Conservation (phyloP, 306 rosid species). For the Cajanus cajan region DNA sequence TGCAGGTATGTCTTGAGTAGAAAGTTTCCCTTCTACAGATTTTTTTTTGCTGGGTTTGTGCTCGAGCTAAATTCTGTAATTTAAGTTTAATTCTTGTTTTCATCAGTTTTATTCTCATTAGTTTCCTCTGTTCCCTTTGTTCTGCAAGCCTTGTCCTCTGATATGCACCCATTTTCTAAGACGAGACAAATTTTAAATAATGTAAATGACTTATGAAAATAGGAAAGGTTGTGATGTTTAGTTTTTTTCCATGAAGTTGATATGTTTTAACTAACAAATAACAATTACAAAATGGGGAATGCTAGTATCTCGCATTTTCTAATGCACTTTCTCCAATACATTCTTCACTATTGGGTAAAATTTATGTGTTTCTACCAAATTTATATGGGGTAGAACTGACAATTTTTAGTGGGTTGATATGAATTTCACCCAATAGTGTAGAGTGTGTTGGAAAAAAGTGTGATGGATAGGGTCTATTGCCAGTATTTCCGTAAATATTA, state of each 20-base stretch:
- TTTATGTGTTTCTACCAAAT: neutral
- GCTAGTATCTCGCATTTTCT: neutral
- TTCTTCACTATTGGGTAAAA: neutral
- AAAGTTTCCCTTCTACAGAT: neutral
- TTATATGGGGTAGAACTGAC: neutral
- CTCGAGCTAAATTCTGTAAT: neutral
- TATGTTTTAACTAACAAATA: neutral
- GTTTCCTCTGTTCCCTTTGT: neutral
- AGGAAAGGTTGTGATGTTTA: neutral
- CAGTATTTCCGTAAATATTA: neutral
- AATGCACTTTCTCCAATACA: neutral
- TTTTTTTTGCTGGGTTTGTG: neutral
- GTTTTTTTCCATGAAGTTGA: neutral
- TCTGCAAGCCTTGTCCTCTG: neutral
- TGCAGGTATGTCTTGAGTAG: slow-evolving; percentile 64
- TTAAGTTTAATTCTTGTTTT: neutral
- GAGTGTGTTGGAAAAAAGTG: neutral
- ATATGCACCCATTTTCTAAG: neutral
- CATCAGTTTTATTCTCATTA: neutral
- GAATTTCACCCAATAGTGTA: neutral
- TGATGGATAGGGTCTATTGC: neutral
- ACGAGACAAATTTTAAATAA: neutral
- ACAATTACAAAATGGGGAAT: neutral
- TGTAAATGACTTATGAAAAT: neutral
- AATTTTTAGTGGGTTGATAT: neutral